Evolutionary conservation across 345 rosid species (phyloP), one percentile per base, ranked within the genome.

Genomic region (Lumnitzera littorea): DNA sequence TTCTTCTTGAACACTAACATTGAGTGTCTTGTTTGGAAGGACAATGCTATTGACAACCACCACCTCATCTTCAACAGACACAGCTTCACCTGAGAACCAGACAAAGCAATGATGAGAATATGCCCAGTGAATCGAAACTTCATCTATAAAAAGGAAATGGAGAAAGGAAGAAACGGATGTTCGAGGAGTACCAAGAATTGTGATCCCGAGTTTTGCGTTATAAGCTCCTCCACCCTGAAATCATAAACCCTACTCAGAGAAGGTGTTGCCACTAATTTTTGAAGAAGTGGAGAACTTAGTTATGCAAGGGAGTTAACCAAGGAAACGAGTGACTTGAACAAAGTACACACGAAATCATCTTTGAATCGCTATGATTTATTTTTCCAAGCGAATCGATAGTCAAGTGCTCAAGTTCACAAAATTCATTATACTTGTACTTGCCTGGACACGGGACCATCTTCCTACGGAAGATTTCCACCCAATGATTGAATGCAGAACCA

Each of bases 391-490:
- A 62, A 68, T 36, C 50, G 62, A 25, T 31, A 47, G 60, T 62
- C 7, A 17, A 65, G 36, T 47, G 67, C 48, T 62, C 62, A 65
- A 46, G 48, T 23, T 43, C 11, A 15, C 48, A 23, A 27, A 20
- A 46, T 7, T 51, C 24, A 29, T 24, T 56, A 49, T 43, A 41
- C 14, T 52, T 57, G 43, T 62, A 80, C 88, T 78, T 76, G 73
- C 97, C 98, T 91, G 98, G 70, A 85, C 89, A 58, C 96, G 89
- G 14, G 98, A 86, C 98, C 98, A 91, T 79, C 85, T 86, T 48
- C 98, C 98, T 9, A 89, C 70, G 14, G 96, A 81, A 57, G 96
- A 89, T 70, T 86, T 91, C 98, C 98, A 91, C 27, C 98, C 98
- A 56, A 91, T 72, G 50, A 91, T 91, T 20, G 98, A 82, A 61